Conservation (phyloP, 495 filamentous ascomycete genomes). For the Talaromyces stipitatus region DNA sequence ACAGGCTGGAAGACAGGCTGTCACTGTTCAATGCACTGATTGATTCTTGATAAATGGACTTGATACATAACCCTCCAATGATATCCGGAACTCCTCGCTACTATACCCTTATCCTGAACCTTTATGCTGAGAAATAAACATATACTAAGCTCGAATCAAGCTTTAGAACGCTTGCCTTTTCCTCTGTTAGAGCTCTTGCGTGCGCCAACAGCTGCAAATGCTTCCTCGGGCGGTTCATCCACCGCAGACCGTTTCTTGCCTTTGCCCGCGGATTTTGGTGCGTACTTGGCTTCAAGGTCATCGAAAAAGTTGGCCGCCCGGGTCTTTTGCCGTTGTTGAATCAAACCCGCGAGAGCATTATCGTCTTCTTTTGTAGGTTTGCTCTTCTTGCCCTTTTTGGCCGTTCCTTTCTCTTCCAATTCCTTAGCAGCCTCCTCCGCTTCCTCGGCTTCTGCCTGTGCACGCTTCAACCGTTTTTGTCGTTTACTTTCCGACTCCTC, state of each 20-base stretch:
- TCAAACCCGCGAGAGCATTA: conserved; percentile 49
- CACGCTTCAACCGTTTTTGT: conserved; percentile 54
- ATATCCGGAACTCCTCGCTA: background rate
- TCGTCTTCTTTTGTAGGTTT: conserved; percentile 21
- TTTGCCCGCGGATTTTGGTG: conserved; percentile 21
- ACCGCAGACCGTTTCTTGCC: conserved; percentile 18
- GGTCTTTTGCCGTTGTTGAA: conserved; percentile 46
- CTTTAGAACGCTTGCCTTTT: conserved; percentile 2
- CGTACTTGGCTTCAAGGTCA: conserved; percentile 68
- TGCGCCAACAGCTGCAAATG: conserved; percentile 25
- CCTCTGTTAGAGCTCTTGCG: conserved; percentile 22
- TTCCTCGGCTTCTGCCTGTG: conserved; percentile 60
- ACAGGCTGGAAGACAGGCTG: too few species aligned
- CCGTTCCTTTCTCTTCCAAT: conserved; percentile 49
- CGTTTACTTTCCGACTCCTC: conserved; percentile 60
- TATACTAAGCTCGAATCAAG: conserved; percentile 2
- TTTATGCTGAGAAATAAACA: conserved; percentile 6
- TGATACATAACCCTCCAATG: too few species aligned
- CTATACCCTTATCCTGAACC: background rate
- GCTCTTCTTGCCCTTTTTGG: conserved; percentile 19
- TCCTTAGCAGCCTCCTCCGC: conserved; percentile 66
- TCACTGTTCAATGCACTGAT: too few species aligned
- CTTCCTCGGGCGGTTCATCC: conserved; percentile 26
- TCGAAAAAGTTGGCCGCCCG: conserved; percentile 53
- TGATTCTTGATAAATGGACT: too few species aligned